phyloP scores from a whole-genome alignment of 305 asterid species.

The Lippia alba region DNA sequence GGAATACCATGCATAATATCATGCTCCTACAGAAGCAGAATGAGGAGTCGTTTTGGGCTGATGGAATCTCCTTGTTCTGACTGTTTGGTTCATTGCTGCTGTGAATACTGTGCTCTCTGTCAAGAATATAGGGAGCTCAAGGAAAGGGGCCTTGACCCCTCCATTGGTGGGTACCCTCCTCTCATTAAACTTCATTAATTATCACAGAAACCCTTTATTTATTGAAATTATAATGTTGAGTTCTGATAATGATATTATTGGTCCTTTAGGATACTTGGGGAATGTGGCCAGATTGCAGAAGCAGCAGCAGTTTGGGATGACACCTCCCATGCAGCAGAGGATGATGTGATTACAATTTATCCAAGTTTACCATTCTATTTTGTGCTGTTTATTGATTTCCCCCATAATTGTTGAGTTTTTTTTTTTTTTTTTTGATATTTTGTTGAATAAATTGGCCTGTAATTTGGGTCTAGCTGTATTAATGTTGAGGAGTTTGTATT shows the following conservation, averaged over 20 bases:
- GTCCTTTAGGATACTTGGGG: constrained; percentile 58
- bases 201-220: no score
- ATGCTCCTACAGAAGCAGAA: constrained; percentile 59
- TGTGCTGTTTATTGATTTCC: neutral
- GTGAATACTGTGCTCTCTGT: constrained; percentile 72
- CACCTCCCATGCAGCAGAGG: constrained; percentile 60
- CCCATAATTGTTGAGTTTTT: neutral
- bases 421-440: neutral
- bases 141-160: constrained; percentile 57
- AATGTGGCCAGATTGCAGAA: constrained; percentile 45
- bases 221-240: no score
- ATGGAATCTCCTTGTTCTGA: constrained; percentile 63
- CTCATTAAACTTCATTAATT: neutral
- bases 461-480: neutral
- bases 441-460: neutral
- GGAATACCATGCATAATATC: constrained; percentile 70
- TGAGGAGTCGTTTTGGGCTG: constrained; percentile 55
- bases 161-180: constrained; percentile 48
- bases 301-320: constrained; percentile 43
- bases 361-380: neutral
- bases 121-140: constrained; percentile 77
- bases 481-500: neutral
- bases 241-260: neutral
- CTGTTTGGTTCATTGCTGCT: constrained; percentile 62
- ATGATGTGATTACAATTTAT: constrained; percentile 43